Conservation (phyloP, 106 monocot species). For the Dendrobium officinale region DNA sequence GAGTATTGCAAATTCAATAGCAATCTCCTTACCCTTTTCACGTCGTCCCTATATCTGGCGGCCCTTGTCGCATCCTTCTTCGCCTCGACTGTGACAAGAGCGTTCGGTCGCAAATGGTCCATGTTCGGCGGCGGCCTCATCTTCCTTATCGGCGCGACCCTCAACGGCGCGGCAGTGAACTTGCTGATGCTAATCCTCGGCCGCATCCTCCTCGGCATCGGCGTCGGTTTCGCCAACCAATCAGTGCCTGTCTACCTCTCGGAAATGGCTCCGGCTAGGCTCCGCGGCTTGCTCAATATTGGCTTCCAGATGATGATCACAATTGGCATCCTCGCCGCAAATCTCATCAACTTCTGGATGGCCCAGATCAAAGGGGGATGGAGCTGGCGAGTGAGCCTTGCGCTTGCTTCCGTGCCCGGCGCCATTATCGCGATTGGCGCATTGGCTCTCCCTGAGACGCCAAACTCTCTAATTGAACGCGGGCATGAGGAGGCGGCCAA, state of each 20-base stretch:
- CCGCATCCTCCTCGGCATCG: conserved; percentile 11
- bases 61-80: conserved; percentile 30
- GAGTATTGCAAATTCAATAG: conserved; percentile 23
- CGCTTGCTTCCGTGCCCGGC: conserved; percentile 28
- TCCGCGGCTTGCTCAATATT: conserved; percentile 37
- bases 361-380: conserved; percentile 24
- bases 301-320: conserved; percentile 45
- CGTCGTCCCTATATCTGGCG: conserved; percentile 37
- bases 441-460: conserved; percentile 38
- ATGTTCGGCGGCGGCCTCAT: conserved; percentile 28
- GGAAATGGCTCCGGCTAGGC: conserved; percentile 31
- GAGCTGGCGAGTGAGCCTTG: conserved; percentile 41
- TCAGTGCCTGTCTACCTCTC: conserved; percentile 39
- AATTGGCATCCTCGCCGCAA: conserved; percentile 34
- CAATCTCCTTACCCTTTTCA: conserved; percentile 13
- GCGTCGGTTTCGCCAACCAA: conserved; percentile 31
- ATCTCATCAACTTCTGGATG: conserved; percentile 34
- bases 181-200: conserved; percentile 30
- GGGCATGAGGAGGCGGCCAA: conserved; percentile 24
- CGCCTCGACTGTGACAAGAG: conserved; percentile 21
- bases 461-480: conserved; percentile 39
- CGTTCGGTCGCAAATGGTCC: conserved; percentile 27
- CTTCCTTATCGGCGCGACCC: conserved; percentile 30
- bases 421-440: conserved; percentile 30
- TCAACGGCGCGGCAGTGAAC: conserved; percentile 27